phyloP scores from a whole-genome alignment of 2,329 filamentous ascomycete species.

The Colletotrichum limetticola region DNA sequence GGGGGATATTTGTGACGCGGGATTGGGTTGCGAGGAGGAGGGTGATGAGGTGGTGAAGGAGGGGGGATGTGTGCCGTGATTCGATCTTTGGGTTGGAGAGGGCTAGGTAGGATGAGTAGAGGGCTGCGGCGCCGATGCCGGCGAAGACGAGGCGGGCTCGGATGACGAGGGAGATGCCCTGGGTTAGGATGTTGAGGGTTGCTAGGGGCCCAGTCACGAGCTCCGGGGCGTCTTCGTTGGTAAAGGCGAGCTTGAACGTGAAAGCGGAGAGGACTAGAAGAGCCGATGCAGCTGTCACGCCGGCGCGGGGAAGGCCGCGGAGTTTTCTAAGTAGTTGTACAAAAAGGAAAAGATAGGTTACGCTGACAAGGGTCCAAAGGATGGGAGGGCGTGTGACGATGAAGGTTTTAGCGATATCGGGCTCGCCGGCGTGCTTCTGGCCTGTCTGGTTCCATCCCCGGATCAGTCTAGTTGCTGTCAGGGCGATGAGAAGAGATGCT shows the following conservation, averaged over 20 bases:
- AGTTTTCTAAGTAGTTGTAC: constrained; percentile 56
- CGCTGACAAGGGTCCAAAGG: constrained; percentile 79
- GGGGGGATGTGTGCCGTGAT: constrained; percentile 43
- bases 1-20: constrained; percentile 83
- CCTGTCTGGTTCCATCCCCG: constrained; percentile 96
- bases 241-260: constrained; percentile 91
- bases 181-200: constrained; percentile 51
- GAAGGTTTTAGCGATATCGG: constrained; percentile 83
- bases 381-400: constrained; percentile 71
- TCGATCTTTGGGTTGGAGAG: constrained; percentile 35
- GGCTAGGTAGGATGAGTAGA: constrained; percentile 53
- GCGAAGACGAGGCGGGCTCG: constrained; percentile 63
- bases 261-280: constrained; percentile 67
- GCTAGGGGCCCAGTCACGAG: constrained; percentile 66
- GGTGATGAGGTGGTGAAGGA: constrained; percentile 76
- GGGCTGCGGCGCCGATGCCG: constrained; percentile 52
- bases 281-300: constrained; percentile 53
- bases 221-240: constrained; percentile 87
- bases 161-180: constrained; percentile 57
- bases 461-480: constrained; percentile 72
- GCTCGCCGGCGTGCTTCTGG: constrained; percentile 92
- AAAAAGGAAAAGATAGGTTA: constrained; percentile 73
- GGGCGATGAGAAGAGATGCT: constrained; percentile 50
- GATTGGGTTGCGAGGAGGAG: constrained; percentile 90
- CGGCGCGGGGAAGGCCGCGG: constrained; percentile 52